These are phyloP conservation scores for Cutaneotrichosporon sp. DNA, from an alignment of 1,284 basidiomycete species.

Conservation along the genomic window DNA sequence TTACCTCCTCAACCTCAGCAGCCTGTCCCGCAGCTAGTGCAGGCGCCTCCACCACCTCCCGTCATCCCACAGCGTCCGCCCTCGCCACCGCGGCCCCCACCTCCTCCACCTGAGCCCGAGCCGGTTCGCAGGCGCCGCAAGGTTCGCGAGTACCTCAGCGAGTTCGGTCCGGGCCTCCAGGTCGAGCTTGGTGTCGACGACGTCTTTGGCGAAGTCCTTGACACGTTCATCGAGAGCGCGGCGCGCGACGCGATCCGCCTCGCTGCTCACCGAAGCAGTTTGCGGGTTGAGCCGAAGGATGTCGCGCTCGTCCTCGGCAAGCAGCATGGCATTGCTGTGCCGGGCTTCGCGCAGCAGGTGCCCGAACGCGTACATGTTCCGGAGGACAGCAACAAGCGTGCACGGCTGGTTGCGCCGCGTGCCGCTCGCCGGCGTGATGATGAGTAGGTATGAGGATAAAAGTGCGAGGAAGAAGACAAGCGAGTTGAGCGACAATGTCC, in stretches of 20 bases:
- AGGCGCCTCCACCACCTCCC: constrained; percentile 6
- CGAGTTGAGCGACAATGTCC: not conserved
- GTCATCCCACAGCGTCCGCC: constrained; percentile 1
- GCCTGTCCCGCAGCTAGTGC: constrained; percentile 2
- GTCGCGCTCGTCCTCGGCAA: constrained; percentile 40
- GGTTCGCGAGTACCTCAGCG: constrained; percentile 36
- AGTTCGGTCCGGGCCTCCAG: constrained; percentile 40
- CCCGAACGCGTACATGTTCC: constrained; percentile 36
- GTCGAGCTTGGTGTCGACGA: constrained; percentile 41
- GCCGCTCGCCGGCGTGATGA: constrained; percentile 10
- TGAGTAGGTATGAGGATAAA: constrained; percentile 5
- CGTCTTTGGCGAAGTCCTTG: constrained; percentile 39
- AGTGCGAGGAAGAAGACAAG: not conserved
- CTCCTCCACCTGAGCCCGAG: constrained; percentile 37
- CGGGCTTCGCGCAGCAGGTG: constrained; percentile 41
- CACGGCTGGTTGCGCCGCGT: constrained; percentile 24
- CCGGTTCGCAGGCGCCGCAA: constrained; percentile 37
- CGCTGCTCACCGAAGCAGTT: constrained; percentile 39
- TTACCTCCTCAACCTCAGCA: not conserved
- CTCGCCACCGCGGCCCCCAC: constrained; percentile 18
- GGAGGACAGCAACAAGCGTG: constrained; percentile 28
- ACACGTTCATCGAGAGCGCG: constrained; percentile 34
- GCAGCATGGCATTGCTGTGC: constrained; percentile 36
- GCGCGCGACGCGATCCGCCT: constrained; percentile 36
- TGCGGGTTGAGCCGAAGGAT: constrained; percentile 45